Conservation (phyloP, 768 basidiomycete species). For the Mrakia blollopis region DNA sequence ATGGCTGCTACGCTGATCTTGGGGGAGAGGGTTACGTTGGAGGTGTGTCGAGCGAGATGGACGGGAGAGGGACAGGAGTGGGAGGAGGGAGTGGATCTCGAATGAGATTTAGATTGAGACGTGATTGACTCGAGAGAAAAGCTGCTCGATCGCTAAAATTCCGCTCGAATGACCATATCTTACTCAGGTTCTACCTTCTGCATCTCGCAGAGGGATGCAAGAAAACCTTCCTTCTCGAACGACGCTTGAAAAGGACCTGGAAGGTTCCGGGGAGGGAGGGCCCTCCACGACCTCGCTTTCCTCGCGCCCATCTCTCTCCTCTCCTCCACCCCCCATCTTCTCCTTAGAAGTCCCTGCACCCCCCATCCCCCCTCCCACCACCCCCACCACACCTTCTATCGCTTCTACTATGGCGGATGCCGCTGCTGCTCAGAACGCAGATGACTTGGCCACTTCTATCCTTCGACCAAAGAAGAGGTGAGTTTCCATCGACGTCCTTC, state of each 20-base stretch:
- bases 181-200: too few relatives aligned
- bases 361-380: not conserved
- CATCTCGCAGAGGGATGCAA: too few relatives aligned
- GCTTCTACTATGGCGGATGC: not conserved
- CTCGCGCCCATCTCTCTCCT: not conserved
- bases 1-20: slow-evolving; percentile 28
- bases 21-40: slow-evolving; percentile 23
- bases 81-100: not conserved
- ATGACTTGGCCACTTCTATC: slow-evolving; percentile 92
- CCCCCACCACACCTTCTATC: not conserved
- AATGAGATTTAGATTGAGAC: not conserved
- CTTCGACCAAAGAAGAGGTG: slow-evolving; percentile 96
- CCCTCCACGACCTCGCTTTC: not conserved
- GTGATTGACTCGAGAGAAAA: too few relatives aligned
- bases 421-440: slow-evolving; percentile 51
- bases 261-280: not conserved
- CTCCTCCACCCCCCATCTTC: not conserved
- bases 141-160: too few relatives aligned
- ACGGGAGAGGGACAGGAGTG: not conserved
- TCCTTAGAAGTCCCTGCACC: not conserved
- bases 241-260: not conserved
- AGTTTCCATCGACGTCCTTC: slow-evolving; percentile 41
- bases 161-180: too few relatives aligned
- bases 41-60: slow-evolving; percentile 21
- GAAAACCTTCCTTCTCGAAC: too few relatives aligned